Percentiles rank a stretch among this genome's conserved stretches.
These are phyloP conservation scores for Skeletonema tropicum DNA, from an alignment of 108 stramenopile genomes.

Conservation along the genomic window DNA sequence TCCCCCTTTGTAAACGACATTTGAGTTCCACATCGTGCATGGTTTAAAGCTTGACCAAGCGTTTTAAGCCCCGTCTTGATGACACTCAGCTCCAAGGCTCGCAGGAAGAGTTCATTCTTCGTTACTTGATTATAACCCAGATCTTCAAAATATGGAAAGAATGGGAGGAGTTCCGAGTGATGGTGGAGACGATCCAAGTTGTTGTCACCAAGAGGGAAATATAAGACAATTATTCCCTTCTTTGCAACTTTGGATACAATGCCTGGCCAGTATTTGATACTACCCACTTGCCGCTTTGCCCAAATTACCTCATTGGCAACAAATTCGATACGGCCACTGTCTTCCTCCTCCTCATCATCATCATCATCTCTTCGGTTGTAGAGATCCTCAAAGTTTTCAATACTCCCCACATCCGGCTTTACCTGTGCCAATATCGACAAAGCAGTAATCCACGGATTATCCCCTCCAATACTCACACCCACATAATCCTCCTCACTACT, in stretches of 20 bases:
- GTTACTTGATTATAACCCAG: conserved; percentile 30
- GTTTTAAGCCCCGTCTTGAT: conserved; percentile 42
- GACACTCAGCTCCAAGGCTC: conserved; percentile 22
- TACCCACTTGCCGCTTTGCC: conserved; percentile 40
- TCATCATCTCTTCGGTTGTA: conserved; percentile 9
- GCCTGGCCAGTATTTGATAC: conserved; percentile 48
- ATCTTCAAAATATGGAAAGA: conserved; percentile 40
- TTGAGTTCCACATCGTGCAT: conserved; percentile 26
- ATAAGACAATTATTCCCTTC: conserved; percentile 11
- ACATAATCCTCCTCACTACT: background rate
- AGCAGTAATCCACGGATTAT: conserved; percentile 23
- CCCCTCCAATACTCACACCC: conserved; percentile 24
- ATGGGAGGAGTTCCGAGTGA: conserved; percentile 32
- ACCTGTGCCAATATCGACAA: conserved; percentile 28
- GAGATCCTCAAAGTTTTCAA: conserved; percentile 4
- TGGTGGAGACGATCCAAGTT: background rate
- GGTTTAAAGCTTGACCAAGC: conserved; percentile 35
- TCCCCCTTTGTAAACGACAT: conserved; percentile 6
- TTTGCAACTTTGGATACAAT: conserved; percentile 17
- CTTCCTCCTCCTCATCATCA: conserved; percentile 1
- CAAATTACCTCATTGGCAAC: conserved; percentile 40
- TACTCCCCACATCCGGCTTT: conserved; percentile 9
- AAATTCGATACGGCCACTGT: conserved; percentile 3
- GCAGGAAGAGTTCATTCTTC: conserved; percentile 18
- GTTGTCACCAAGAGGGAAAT: conserved; percentile 29